These are phyloP conservation scores for Diddensiella transvaalensis DNA, from an alignment of 805 yeast species.

Conservation along the genomic window DNA sequence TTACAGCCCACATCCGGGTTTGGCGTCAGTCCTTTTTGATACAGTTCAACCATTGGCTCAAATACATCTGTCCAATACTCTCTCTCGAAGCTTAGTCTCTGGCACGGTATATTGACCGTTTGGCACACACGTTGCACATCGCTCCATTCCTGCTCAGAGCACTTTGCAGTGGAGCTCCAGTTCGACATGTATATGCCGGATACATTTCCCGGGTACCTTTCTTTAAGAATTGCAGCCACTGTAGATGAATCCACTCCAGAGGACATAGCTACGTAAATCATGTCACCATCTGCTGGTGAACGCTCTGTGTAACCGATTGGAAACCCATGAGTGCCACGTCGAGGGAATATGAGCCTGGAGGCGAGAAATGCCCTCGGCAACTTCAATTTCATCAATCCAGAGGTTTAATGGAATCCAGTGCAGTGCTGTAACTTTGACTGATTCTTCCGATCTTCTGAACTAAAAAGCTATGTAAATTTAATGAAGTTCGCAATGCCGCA, in stretches of 20 bases:
- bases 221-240: constrained; percentile 64
- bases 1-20: constrained; percentile 94
- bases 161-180: constrained; percentile 61
- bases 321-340: no score
- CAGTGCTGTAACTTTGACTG: no score
- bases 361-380: no score
- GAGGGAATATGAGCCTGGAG: no score
- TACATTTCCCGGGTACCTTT: constrained; percentile 50
- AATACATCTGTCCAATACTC: constrained; percentile 94
- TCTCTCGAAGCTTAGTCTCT: constrained; percentile 75
- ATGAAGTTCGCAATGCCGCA: no score
- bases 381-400: no score
- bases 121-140: constrained; percentile 67
- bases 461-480: no score
- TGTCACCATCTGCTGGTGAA: constrained; percentile 44
- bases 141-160: constrained; percentile 86
- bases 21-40: constrained; percentile 75
- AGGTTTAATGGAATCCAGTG: no score
- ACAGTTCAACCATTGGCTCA: constrained; percentile 81
- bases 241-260: constrained; percentile 96
- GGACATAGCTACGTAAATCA: constrained; percentile 84
- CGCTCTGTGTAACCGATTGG: no score
- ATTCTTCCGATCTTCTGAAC: no score
- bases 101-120: constrained; percentile 62
- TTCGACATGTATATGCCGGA: constrained; percentile 90